Base-by-base conservation (phyloP, 1,139 yeast species). In the Hyphopichia pseudoburtonii region DNA sequence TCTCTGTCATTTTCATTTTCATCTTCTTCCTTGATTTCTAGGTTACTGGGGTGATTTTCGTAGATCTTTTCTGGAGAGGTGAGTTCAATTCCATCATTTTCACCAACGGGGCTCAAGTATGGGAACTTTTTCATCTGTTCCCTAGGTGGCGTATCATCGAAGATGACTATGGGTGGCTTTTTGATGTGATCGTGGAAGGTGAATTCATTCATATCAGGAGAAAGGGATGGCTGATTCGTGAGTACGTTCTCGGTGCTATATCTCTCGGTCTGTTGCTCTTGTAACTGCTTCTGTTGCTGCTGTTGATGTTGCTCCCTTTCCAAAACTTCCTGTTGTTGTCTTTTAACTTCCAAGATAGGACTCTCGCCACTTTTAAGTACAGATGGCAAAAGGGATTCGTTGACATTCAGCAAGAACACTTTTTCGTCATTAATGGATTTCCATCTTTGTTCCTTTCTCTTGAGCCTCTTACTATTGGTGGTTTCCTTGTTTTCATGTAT, bases 301-400 rank as follows among this genome's bases (percentile, higher is more conserved):
- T 28, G 17, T 3, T 28, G 32, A 15, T 17, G 35, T 19, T 43
- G 23, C n/a, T 31, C 39, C 22, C 19, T 22, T 31, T 34, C 35
- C 16, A 28, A 24, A 17, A 28, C 10, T 17, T 35, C 36, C 17
- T 43, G 48, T 32, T 60, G 67, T 37, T 52, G 47, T 27, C 68
- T 41, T 41, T 56, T 60, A 6, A 54, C 41, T 27, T 53, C 55
- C 50, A 62, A 44, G 6, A 64, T 64, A 0, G 62, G 65, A 34
- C 68, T 62, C 40, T 61, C 66, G 1, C 70, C 63, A 18, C 50
- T 54, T 42, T 56, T 62, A 24, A 68, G 48, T 1, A 67, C 70
- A 1, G 72, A 52, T 7, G 73, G 74, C 23, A 67, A 47, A 28
- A 68, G 51, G 8, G 52, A 50, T 41, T 66, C 66, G 42, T 59